Evolutionary conservation across 2,329 filamentous ascomycete genomes (phyloP).

Genomic region (Esteya vermicola): DNA sequence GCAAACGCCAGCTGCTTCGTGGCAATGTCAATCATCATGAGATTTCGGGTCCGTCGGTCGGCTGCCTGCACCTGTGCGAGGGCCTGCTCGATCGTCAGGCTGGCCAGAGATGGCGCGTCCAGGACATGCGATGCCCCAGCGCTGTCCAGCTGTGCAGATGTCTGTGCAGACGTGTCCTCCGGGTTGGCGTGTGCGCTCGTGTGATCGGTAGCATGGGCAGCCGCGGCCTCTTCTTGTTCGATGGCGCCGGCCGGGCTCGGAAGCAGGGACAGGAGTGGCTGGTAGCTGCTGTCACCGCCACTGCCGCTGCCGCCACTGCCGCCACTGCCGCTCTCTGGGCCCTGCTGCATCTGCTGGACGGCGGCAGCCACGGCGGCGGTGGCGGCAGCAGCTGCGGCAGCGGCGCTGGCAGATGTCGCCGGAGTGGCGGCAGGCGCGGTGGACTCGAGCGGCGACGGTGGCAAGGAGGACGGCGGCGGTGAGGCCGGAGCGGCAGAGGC

Average conservation of each 20-base stretch:
- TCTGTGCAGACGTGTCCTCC: too few relatives aligned
- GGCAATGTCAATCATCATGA: slow-evolving; percentile 37
- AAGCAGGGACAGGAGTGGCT: neutral
- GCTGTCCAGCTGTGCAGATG: neutral
- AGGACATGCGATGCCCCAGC: neutral
- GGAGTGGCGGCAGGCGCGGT: neutral
- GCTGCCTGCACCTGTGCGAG: slow-evolving; percentile 29
- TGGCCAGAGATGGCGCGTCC: slow-evolving; percentile 23
- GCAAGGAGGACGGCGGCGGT: too few relatives aligned
- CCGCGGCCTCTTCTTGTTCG: neutral
- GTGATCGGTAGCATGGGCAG: too few relatives aligned
- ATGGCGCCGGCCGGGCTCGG: slow-evolving; percentile 4
- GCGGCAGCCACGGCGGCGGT: slow-evolving; percentile 8
- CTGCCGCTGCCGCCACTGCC: neutral
- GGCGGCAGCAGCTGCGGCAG: slow-evolving; percentile 6
- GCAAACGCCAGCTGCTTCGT: slow-evolving; percentile 40
- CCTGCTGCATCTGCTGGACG: neutral
- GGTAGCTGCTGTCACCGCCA: neutral
- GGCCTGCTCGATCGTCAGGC: slow-evolving; percentile 28
- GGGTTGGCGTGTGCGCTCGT: too few relatives aligned
- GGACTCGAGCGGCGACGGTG: neutral
- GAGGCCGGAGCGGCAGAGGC: too few relatives aligned
- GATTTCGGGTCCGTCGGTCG: slow-evolving; percentile 27
- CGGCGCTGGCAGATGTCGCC: neutral
- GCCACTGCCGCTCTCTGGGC: neutral